A percentile compares a stretch with the other conserved stretches of the same genome.
phyloP scores from a whole-genome alignment of 495 filamentous ascomycete species.

The Daldinia grandis region DNA sequence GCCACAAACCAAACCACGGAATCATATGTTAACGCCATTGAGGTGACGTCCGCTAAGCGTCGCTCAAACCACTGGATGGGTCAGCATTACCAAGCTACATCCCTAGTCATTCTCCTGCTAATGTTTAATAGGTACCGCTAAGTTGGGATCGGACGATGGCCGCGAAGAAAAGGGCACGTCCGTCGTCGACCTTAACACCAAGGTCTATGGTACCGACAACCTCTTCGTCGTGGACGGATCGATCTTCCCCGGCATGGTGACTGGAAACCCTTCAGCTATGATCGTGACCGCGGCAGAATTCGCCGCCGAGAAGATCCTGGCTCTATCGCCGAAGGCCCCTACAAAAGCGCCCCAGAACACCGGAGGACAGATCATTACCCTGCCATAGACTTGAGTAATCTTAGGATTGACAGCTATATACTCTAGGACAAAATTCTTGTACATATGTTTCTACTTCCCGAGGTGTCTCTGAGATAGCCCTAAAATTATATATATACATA shows the following conservation, averaged over 20 bases:
- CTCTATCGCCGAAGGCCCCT: conserved; percentile 17
- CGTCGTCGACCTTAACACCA: conserved; percentile 76
- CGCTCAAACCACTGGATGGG: conserved; percentile 77
- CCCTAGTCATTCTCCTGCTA: not conserved
- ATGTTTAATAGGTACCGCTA: conserved; percentile 56
- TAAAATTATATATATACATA: conserved; percentile 36
- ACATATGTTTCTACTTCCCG: conserved; percentile 32
- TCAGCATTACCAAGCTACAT: conserved; percentile 20
- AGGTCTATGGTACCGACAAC: conserved; percentile 77
- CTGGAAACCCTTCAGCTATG: conserved; percentile 67
- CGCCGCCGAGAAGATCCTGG: conserved; percentile 60
- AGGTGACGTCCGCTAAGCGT: conserved; percentile 62
- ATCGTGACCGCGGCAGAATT: conserved; percentile 68
- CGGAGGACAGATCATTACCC: conserved; percentile 36
- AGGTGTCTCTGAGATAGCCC: conserved; percentile 6
- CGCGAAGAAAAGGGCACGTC: conserved; percentile 63
- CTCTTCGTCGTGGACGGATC: conserved; percentile 70
- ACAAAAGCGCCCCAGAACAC: conserved; percentile 26
- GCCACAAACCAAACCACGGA: conserved; percentile 58
- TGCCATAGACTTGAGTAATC: conserved; percentile 22
- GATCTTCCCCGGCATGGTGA: conserved; percentile 69
- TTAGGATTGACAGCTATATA: conserved; percentile 7
- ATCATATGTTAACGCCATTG: conserved; percentile 62
- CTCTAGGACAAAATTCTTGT: conserved; percentile 31
- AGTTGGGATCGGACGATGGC: conserved; percentile 74